Evolutionary conservation across 176 grass and related monocot species (phyloP).

Genomic region (Oryza meyeriana): DNA sequence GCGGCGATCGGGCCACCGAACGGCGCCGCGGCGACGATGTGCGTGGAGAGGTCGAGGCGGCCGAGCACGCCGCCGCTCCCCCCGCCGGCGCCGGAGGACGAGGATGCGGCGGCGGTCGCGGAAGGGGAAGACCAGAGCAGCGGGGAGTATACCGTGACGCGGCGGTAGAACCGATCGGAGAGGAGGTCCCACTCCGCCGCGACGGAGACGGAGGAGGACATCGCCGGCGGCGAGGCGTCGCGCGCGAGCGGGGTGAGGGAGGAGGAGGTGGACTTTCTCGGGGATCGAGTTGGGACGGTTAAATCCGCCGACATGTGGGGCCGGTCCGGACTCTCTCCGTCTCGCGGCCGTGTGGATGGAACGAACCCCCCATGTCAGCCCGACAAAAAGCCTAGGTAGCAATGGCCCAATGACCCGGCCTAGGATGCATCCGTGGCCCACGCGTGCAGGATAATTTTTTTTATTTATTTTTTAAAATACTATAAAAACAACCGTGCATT

Average conservation of each 20-base stretch:
- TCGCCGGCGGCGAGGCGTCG: conserved; percentile 35
- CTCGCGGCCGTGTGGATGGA: not conserved
- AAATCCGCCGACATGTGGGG: not conserved
- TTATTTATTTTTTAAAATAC: too few relatives aligned
- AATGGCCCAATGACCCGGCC: not conserved
- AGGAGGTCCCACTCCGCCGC: conserved; percentile 97
- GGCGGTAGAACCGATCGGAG: conserved; percentile 83
- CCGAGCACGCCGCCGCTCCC: conserved; percentile 40
- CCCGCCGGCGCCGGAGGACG: conserved; percentile 50
- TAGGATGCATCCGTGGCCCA: too few relatives aligned
- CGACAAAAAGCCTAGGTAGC: not conserved
- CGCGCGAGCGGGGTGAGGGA: not conserved
- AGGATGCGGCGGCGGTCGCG: not conserved
- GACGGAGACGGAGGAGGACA: conserved; percentile 83
- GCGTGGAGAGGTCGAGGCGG: conserved; percentile 87
- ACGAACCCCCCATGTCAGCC: not conserved
- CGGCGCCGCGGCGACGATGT: conserved; percentile 66
- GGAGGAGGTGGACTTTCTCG: not conserved
- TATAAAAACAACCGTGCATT: too few relatives aligned
- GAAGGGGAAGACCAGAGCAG: conserved; percentile 48
- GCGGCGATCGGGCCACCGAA: conserved; percentile 91
- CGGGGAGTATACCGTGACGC: conserved; percentile 49
- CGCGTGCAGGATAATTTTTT: too few relatives aligned
- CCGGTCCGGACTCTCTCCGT: too few relatives aligned
- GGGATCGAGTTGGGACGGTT: not conserved